Percentiles rank a stretch among this genome's conserved stretches.
Evolutionary conservation across 768 basidiomycete genomes (phyloP).

Genomic region (Porphyrellus cyaneotinctus): DNA sequence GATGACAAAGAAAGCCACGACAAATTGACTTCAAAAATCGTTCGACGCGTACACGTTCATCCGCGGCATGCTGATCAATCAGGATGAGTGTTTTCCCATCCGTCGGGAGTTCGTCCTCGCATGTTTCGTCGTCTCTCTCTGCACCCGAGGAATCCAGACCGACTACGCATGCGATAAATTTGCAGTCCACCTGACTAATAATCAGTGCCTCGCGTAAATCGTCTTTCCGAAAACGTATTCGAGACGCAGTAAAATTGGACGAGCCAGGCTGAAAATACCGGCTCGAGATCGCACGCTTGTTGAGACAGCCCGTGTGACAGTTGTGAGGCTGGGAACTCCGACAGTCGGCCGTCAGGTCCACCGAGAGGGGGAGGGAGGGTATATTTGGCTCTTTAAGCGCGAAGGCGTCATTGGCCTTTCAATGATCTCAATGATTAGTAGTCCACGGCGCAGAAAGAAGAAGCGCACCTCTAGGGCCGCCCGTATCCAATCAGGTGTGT

Average conservation of each 20-base stretch:
- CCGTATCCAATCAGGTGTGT: slow-evolving; percentile 60
- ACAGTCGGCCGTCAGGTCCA: slow-evolving; percentile 12
- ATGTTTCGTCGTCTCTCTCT: slow-evolving; percentile 13
- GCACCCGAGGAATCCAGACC: slow-evolving; percentile 19
- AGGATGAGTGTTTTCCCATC: slow-evolving; percentile 52
- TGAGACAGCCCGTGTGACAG: slow-evolving; percentile 13
- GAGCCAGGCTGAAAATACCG: slow-evolving; percentile 10
- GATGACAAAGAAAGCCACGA: slow-evolving; percentile 52
- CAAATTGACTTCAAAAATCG: slow-evolving; percentile 72
- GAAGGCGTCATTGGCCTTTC: slow-evolving; percentile 57
- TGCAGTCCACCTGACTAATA: slow-evolving; percentile 83
- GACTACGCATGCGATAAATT: slow-evolving; percentile 81
- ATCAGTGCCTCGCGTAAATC: slow-evolving; percentile 57
- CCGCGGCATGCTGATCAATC: slow-evolving; percentile 98
- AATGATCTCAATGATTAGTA: slow-evolving; percentile 7
- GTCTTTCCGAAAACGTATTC: slow-evolving; percentile 42
- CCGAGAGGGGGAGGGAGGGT: slow-evolving; percentile 28
- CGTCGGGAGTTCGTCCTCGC: slow-evolving; percentile 16
- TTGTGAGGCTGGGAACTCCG: slow-evolving; percentile 4
- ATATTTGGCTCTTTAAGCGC: slow-evolving; percentile 45
- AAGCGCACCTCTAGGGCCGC: slow-evolving; percentile 52
- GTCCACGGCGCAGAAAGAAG: slow-evolving; percentile 8
- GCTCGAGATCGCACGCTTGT: slow-evolving; percentile 4
- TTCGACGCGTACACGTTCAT: slow-evolving; percentile 92
- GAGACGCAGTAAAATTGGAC: slow-evolving; percentile 19